phyloP scores from a whole-genome alignment of 2,329 filamentous ascomycete species.

The Aspergillus tanneri region DNA sequence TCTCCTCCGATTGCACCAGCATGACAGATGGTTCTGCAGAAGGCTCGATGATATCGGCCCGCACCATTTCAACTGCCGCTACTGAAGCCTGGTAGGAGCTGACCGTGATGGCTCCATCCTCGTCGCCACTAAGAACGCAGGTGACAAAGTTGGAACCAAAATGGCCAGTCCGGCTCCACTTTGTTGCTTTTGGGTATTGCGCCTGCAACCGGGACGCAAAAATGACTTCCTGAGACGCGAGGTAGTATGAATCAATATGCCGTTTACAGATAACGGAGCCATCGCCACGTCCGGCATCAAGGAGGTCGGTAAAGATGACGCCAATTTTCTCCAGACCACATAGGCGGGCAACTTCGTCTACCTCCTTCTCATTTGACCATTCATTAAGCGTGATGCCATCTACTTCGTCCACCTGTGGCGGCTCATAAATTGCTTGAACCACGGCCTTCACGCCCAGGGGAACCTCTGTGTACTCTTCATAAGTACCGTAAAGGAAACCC shows the following conservation, averaged over 20 bases:
- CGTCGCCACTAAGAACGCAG: slow-evolving; percentile 91
- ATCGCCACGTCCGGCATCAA: slow-evolving; percentile 76
- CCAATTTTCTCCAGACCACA: slow-evolving; percentile 88
- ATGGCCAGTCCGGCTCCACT: slow-evolving; percentile 92
- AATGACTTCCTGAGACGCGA: slow-evolving; percentile 86
- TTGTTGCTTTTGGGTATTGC: slow-evolving; percentile 82
- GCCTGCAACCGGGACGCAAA: slow-evolving; percentile 88
- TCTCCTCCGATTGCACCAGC: slow-evolving; percentile 90
- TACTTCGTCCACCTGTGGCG: slow-evolving; percentile 82
- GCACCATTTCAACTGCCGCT: slow-evolving; percentile 93
- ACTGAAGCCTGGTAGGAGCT: slow-evolving; percentile 94
- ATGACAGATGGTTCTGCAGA: slow-evolving; percentile 90
- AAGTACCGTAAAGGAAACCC: slow-evolving; percentile 87
- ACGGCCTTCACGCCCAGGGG: slow-evolving; percentile 93
- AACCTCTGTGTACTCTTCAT: slow-evolving; percentile 87
- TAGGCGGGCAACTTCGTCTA: slow-evolving; percentile 75
- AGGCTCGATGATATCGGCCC: slow-evolving; percentile 90
- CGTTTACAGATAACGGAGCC: slow-evolving; percentile 91
- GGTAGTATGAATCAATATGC: slow-evolving; percentile 90
- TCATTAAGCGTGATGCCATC: slow-evolving; percentile 83
- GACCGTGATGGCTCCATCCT: slow-evolving; percentile 81
- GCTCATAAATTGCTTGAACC: slow-evolving; percentile 95
- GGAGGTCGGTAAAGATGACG: slow-evolving; percentile 89
- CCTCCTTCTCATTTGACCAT: slow-evolving; percentile 79
- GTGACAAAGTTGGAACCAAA: slow-evolving; percentile 98